Evolutionary conservation across 148 eudicot genomes (phyloP), one percentile per base, ranked within the genome.

Genomic region (Heliosperma pusillum): DNA sequence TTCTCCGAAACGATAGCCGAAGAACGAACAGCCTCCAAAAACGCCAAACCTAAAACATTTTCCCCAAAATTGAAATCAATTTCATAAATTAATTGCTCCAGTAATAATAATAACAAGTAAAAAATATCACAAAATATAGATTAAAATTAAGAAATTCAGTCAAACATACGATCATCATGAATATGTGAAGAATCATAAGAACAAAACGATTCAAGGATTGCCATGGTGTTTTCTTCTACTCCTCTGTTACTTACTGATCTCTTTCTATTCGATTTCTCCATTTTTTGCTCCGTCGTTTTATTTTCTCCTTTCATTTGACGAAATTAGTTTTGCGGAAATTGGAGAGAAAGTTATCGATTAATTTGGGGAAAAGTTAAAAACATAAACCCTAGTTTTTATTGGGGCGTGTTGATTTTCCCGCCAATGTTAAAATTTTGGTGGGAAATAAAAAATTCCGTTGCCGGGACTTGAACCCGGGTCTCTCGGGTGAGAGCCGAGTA

Each of bases 401-500:
- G 29, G 30, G 25, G 36, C 10, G n/a, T 8, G 42, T 66, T 65
- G 50, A 24, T 78, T 73, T 79, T 79, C 81, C 69, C 81, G 77
- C 81, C 81, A 79, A 74, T 12, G 26, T 15, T 22, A 19, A 8
- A 15, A 27, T 36, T 36, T 36, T 36, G 42, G 42, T 36, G 40
- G 15, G 1, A 57, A 16, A n/a, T n/a, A 62, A 69, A 77, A 44
- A 72, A n/a, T 55, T 52, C 57, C 75, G 65, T 58, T 72, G 98
- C 94, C 97, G 97, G 97, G 98, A 93, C 89, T 93, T 71, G 98
- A 93, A 93, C 97, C 98, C 94, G 98, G 94, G 98, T 93, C 97
- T 91, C 94, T 93, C 97, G 92, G 98, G 97, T 93, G 98, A 93
- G 98, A 93, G 98, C 98, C 97, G 97, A 91, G 94, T 93, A 89